These are phyloP conservation scores for Bertia moriformis DNA, from an alignment of 2,329 filamentous ascomycete genomes.

Conservation along the genomic window DNA sequence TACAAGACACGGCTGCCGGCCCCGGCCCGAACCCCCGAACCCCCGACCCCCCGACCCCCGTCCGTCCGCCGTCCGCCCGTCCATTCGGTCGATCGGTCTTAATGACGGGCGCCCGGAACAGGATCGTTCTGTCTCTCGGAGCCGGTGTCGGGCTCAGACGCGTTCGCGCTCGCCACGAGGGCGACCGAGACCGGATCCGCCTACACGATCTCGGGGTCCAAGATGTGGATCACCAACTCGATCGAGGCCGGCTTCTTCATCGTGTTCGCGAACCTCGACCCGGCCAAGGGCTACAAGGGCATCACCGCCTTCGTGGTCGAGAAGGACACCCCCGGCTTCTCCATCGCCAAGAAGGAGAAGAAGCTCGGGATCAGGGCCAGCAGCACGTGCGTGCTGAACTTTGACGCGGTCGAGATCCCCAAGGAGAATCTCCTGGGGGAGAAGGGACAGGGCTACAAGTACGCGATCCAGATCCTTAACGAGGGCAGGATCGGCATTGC, in stretches of 20 bases:
- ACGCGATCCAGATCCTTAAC: constrained; percentile 85
- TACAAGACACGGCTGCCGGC: too few species aligned
- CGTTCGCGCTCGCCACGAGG: constrained; percentile 85
- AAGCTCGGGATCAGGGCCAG: constrained; percentile 93
- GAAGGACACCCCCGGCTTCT: constrained; percentile 77
- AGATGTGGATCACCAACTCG: constrained; percentile 99
- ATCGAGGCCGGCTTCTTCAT: constrained; percentile 92
- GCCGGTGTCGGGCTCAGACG: constrained; percentile 84
- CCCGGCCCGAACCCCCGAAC: too few species aligned
- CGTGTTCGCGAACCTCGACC: constrained; percentile 92
- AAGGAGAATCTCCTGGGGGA: constrained; percentile 77
- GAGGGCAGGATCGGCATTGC: constrained; percentile 96
- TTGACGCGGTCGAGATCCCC: constrained; percentile 87
- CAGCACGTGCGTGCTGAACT: constrained; percentile 92
- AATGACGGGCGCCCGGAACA: too few species aligned
- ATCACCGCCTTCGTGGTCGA: constrained; percentile 94
- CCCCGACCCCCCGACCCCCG: too few species aligned
- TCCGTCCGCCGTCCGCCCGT: too few species aligned
- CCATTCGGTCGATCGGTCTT: constrained; percentile 2
- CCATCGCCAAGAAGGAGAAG: constrained; percentile 98
- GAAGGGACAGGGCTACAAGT: constrained; percentile 90
- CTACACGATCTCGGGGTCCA: constrained; percentile 76
- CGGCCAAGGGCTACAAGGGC: constrained; percentile 83
- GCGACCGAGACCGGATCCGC: constrained; percentile 70
- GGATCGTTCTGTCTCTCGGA: constrained; percentile 87